Base-by-base conservation (phyloP, 371 early-diverging fungal species). In the Zancudomyces culisetae region DNA sequence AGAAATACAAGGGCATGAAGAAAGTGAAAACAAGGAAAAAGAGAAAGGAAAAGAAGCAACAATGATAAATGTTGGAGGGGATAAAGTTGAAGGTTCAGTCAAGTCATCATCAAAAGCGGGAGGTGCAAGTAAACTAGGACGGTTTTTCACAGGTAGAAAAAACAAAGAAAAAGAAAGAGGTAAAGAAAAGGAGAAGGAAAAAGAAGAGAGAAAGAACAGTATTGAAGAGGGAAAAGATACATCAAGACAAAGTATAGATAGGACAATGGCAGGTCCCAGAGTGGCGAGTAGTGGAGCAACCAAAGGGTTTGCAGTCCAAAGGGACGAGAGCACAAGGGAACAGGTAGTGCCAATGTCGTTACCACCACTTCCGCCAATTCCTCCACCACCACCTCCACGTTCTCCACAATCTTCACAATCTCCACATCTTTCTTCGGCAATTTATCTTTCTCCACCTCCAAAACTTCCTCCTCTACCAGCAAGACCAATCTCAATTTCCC, bases 331-430 rank as follows among this genome's bases (percentile, higher is more conserved):
- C n/a, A n/a, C n/a, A n/a, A n/a, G n/a, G n/a, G n/a, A n/a, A n/a
- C n/a, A n/a, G n/a, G n/a, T n/a, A n/a, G n/a, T n/a, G n/a, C n/a
- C n/a, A n/a, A n/a, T n/a, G n/a, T n/a, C n/a, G n/a, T n/a, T n/a
- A n/a, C n/a, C n/a, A n/a, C n/a, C n/a, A n/a, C n/a, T n/a, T n/a
- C n/a, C n/a, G n/a, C n/a, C n/a, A n/a, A n/a, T n/a, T 40, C n/a
- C 40, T 40, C n/a, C 45, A n/a, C 45, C 4, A 10, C 10, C 45
- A 43, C n/a, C 45, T 43, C 45, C n/a, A 20, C 52, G 48, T 6
- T 49, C 52, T 27, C 51, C 52, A 40, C 52, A 6, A n/a, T n/a
- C n/a, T n/a, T n/a, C n/a, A n/a, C n/a, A n/a, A 8, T 22, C 52
- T 27, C 52, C 52, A 10, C 52, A 49, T 13, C 51, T n/a, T 46